Evolutionary conservation across 2,329 filamentous ascomycete genomes (phyloP), one percentile per base, ranked within the genome.

Genomic region (Lasiodiplodia citricola): DNA sequence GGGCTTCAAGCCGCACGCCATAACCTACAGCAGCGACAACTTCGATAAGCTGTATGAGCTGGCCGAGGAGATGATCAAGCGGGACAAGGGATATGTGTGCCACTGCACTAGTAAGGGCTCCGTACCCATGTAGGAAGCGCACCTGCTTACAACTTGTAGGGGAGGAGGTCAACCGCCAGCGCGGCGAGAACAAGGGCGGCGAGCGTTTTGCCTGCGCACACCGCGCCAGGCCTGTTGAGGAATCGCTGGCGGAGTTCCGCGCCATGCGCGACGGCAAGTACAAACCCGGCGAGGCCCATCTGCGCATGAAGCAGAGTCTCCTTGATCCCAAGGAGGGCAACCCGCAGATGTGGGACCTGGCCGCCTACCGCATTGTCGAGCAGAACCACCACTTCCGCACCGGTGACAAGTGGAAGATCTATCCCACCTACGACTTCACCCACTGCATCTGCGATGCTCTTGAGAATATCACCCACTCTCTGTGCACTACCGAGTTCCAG

Each of bases 301-400:
- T 98, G 66, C 90, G 95, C 70, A 97, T 98, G 94, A 97, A 97
- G 84, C 93, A 97, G 85, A 92, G 93, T 71, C 74, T 90, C 68
- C 77, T 76, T 2, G 80, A 81, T 54, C 77, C 77, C n/a, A 87
- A 88, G 63, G 90, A 91, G 74, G 90, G 91, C 37, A 97, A 97
- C 78, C 94, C 94, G 7, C 93, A 97, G 80, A 94, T 97, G 92
- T 97, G 95, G 95, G 95, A 98, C 84, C 82, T 97, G 66, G 92
- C 92, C 2, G 95, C 95, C 18, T 98, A 97, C 80, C 89, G 95
- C 70, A 90, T 98, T 67, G 86, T 93, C 70, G 87, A 91, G 75
- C 89, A 92, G 74, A 83, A 83, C 70, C 86, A 89, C 54, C 93
- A 97, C 78, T 89, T 93, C 80, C 88, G 92, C 44, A 97, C 94